Conservation (phyloP, 1,284 basidiomycete genomes). For the Ustanciosporium gigantosporum region DNA sequence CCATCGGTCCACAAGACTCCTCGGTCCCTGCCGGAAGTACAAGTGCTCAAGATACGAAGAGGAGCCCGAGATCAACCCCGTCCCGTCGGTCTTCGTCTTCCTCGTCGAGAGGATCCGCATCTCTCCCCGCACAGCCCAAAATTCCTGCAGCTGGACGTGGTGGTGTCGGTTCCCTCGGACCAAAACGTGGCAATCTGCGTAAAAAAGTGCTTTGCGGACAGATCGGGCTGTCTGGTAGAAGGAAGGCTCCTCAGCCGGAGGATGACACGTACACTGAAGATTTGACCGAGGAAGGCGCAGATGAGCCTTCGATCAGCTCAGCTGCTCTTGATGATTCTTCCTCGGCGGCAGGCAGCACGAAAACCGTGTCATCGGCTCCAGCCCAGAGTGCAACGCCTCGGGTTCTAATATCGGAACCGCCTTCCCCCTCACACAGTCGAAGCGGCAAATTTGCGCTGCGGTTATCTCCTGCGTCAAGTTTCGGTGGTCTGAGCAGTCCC, state of each 20-base stretch:
- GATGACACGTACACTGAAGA: slow-evolving; percentile 5
- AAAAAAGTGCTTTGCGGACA: slow-evolving; percentile 35
- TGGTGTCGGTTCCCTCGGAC: slow-evolving; percentile 1
- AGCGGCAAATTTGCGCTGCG: slow-evolving; percentile 5
- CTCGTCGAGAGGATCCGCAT: neutral
- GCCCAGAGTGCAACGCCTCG: slow-evolving; percentile 9
- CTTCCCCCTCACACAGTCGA: slow-evolving; percentile 1
- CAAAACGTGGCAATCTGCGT: slow-evolving; percentile 21
- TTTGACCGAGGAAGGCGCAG: neutral
- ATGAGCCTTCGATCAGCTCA: neutral
- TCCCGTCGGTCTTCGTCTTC: neutral
- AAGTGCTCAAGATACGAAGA: slow-evolving; percentile 18
- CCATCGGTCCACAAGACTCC: slow-evolving; percentile 14
- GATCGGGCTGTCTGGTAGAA: slow-evolving; percentile 22
- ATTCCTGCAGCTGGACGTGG: neutral
- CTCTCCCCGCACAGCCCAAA: neutral
- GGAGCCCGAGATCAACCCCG: no score
- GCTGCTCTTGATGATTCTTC: neutral
- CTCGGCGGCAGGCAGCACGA: neutral
- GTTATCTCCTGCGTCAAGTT: slow-evolving; percentile 12
- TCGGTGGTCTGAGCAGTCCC: slow-evolving; percentile 4
- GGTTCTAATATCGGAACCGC: slow-evolving; percentile 35
- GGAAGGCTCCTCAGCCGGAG: neutral
- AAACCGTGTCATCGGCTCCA: slow-evolving; percentile 1
- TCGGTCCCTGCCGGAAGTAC: slow-evolving; percentile 18